These are phyloP conservation scores for Phytophthora palmivora DNA, from an alignment of 352 stramenopile species.

Conservation along the genomic window DNA sequence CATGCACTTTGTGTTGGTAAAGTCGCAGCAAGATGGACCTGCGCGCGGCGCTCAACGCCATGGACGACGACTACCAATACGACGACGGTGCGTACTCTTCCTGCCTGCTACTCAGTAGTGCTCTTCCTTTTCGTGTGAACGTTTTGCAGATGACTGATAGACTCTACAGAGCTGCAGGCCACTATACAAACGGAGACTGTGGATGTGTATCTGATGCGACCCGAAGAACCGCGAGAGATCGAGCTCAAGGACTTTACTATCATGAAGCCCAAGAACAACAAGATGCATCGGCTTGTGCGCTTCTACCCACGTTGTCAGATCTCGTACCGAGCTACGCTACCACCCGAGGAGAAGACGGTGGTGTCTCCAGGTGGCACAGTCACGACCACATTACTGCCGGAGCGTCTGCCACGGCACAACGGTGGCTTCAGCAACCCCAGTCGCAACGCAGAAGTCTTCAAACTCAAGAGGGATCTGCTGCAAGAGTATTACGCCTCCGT, in stretches of 20 bases:
- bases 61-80: constrained; percentile 32
- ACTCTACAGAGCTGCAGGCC: constrained; percentile 18
- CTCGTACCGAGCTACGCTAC: constrained; percentile 68
- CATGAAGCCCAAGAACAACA: constrained; percentile 85
- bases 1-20: too few species aligned
- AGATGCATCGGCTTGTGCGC: constrained; percentile 73
- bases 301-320: constrained; percentile 78
- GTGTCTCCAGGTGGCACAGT: constrained; percentile 60
- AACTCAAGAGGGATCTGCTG: constrained; percentile 69
- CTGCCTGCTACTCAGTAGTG: not conserved
- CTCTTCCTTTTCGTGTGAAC: not conserved
- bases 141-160: not conserved
- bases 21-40: constrained; percentile 34
- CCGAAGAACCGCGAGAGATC: constrained; percentile 65
- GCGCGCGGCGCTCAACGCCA: constrained; percentile 31
- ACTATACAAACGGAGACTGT: constrained; percentile 61
- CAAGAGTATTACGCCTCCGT: constrained; percentile 60
- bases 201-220: constrained; percentile 77
- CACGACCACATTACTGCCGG: constrained; percentile 50
- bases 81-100: constrained; percentile 19
- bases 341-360: constrained; percentile 63
- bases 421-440: constrained; percentile 79
- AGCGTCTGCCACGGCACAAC: constrained; percentile 64
- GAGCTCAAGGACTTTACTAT: constrained; percentile 86
- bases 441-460: constrained; percentile 71